Evolutionary conservation across 1,284 basidiomycete genomes (phyloP).

Genomic region (Vanrija pseudolonga): DNA sequence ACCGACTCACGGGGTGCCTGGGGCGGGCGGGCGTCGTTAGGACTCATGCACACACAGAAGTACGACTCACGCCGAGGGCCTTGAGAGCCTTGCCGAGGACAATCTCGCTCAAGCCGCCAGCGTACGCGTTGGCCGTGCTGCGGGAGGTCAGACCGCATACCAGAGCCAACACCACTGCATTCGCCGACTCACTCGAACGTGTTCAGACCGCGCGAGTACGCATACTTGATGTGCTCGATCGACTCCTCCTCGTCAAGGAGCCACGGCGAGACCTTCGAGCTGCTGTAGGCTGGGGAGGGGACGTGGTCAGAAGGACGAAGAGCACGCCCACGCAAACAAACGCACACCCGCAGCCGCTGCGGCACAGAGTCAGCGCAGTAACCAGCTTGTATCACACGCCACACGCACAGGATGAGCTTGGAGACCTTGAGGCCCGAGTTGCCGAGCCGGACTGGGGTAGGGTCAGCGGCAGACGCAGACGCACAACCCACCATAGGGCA

Average conservation of each 20-base stretch:
- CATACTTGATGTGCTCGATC: constrained; percentile 44
- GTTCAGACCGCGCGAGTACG: constrained; percentile 41
- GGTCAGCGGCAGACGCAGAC: neutral
- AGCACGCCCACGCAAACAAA: too few species aligned
- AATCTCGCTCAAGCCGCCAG: constrained; percentile 57
- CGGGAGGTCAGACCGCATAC: neutral
- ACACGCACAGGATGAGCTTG: constrained; percentile 37
- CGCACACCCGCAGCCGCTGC: constrained; percentile 28
- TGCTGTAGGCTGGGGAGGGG: constrained; percentile 17
- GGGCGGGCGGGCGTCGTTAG: too few species aligned
- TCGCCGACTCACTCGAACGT: constrained; percentile 44
- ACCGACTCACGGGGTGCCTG: constrained; percentile 65
- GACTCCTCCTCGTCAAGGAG: constrained; percentile 36
- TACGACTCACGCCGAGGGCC: constrained; percentile 51
- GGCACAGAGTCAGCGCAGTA: constrained; percentile 4
- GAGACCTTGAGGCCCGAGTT: constrained; percentile 42
- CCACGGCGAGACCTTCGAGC: constrained; percentile 31
- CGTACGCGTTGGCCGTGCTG: constrained; percentile 50
- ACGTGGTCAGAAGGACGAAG: too few species aligned
- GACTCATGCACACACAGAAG: too few species aligned
- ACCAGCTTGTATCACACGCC: neutral
- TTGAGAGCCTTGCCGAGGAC: constrained; percentile 78
- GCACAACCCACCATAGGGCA: too few species aligned
- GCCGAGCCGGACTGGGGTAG: constrained; percentile 34
- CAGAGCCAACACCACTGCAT: too few species aligned